phyloP scores from a whole-genome alignment of 176 grass and related monocot species.

The Neostapfia colusana region DNA sequence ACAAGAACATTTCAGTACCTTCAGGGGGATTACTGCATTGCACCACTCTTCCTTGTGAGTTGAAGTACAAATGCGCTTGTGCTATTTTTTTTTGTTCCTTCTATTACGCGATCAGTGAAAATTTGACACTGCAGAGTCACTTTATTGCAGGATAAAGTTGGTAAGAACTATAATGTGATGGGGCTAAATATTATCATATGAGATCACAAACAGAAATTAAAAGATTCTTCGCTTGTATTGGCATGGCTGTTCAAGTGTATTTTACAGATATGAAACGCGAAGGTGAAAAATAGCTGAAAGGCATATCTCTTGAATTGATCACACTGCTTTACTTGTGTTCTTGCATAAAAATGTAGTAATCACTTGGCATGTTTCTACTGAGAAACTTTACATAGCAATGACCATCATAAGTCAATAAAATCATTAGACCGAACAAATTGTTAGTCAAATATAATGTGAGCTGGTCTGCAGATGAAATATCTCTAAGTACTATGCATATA shows the following conservation, averaged over 20 bases:
- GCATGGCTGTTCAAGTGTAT: not conserved
- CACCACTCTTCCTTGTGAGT: constrained; percentile 82
- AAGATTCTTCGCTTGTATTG: not conserved
- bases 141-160: constrained; percentile 90
- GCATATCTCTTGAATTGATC: not conserved
- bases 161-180: constrained; percentile 63
- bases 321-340: not conserved
- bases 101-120: constrained; percentile 20
- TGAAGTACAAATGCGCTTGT: not conserved
- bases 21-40: constrained; percentile 89
- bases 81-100: constrained; percentile 11
- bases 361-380: not conserved
- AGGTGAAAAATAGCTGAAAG: not conserved
- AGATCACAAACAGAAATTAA: constrained; percentile 16
- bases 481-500: not conserved
- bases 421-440: not conserved
- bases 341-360: not conserved
- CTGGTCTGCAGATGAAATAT: not conserved
- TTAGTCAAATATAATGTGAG: not conserved
- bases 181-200: constrained; percentile 37
- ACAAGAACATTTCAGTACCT: constrained; percentile 89
- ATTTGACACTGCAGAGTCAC: constrained; percentile 43
- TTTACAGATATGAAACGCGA: not conserved
- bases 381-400: not conserved
- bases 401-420: constrained; percentile 7